Percentiles rank a stretch among this genome's conserved stretches.
These are phyloP conservation scores for Colletotrichum endophyticum DNA, from an alignment of 2,329 filamentous ascomycete genomes.

Conservation along the genomic window DNA sequence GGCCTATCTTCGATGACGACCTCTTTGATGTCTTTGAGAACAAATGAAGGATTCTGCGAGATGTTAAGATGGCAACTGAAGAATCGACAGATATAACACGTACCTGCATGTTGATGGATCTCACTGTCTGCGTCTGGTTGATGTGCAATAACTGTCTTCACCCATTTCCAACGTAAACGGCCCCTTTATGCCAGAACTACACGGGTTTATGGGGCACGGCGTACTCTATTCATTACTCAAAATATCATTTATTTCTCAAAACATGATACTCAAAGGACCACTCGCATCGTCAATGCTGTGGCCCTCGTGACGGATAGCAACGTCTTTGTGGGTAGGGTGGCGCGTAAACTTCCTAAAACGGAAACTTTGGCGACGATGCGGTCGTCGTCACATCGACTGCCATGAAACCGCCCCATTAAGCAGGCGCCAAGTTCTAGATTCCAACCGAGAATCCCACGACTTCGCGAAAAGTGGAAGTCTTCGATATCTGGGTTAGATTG, in stretches of 20 bases:
- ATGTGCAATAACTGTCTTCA: background rate
- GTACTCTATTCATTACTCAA: background rate
- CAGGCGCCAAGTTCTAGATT: background rate
- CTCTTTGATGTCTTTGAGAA: background rate
- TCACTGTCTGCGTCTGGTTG: fast-evolving
- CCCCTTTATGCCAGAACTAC: background rate
- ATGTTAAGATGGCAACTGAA: background rate
- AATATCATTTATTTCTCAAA: background rate
- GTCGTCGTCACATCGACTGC: background rate
- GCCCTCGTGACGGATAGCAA: background rate
- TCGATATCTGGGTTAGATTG: fast-evolving
- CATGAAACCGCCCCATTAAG: background rate
- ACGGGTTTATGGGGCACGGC: background rate
- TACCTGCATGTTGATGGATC: background rate
- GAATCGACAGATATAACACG: background rate
- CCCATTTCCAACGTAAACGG: fast-evolving
- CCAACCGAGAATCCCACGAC: background rate
- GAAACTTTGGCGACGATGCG: background rate
- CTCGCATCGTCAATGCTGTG: background rate
- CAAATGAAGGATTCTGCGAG: background rate
- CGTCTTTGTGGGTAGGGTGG: background rate
- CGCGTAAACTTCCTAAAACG: background rate
- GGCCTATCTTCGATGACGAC: background rate
- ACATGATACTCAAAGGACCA: background rate
- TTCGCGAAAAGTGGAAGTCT: background rate